Evolutionary conservation across 352 stramenopile genomes (phyloP).

Genomic region (Globisporangium paroecandrum): DNA sequence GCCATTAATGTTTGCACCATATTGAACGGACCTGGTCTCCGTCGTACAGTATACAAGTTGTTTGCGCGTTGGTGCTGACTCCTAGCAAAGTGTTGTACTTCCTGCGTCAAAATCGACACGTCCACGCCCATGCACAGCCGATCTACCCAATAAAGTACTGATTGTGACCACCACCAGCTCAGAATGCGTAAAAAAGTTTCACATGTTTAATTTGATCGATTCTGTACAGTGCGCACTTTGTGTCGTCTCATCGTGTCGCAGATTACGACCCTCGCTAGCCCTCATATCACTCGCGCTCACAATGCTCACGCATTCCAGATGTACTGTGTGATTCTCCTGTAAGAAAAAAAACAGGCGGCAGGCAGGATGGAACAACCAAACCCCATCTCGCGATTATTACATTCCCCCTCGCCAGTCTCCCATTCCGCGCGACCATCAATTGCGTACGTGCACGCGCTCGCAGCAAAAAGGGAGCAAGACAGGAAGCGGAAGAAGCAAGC

Average conservation of each 20-base stretch:
- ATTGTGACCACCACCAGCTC: background rate
- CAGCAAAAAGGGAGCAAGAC: background rate
- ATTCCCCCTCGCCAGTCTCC: too few relatives aligned
- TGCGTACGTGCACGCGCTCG: background rate
- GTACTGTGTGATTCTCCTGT: too few relatives aligned
- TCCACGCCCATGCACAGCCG: background rate
- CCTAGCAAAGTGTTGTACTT: background rate
- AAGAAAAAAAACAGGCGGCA: slow-evolving; percentile 5
- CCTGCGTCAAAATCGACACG: background rate
- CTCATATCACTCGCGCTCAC: background rate
- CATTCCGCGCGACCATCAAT: background rate
- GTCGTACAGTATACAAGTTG: background rate
- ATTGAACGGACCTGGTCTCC: background rate
- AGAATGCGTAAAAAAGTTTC: background rate
- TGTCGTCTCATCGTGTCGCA: slow-evolving; percentile 6
- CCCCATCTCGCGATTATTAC: background rate
- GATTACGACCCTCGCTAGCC: background rate
- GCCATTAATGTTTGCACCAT: background rate
- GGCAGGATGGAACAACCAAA: slow-evolving; percentile 11
- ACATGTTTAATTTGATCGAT: background rate
- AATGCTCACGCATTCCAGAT: background rate
- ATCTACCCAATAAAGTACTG: background rate
- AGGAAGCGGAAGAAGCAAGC: background rate
- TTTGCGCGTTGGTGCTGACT: background rate
- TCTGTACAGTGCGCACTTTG: background rate